Conservation (phyloP, 768 basidiomycete genomes). For the Boletus rufocinnamomeus region DNA sequence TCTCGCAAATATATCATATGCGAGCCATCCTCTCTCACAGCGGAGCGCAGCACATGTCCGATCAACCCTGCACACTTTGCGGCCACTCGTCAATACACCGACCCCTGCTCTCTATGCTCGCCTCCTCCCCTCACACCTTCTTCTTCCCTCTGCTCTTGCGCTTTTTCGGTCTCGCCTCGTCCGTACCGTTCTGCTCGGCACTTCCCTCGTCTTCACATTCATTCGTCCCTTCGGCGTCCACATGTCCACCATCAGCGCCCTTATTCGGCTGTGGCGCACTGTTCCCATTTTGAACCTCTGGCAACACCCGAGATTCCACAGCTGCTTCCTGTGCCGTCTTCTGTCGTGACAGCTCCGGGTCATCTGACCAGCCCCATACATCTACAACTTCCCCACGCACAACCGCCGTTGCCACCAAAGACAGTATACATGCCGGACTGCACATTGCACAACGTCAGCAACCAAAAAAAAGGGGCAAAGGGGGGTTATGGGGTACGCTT, state of each 20-base stretch:
- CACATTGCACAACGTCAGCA: conserved; percentile 5
- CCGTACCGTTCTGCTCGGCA: neutral
- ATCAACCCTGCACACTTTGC: conserved; percentile 14
- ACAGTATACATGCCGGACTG: conserved; percentile 76
- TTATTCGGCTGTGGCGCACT: conserved; percentile 17
- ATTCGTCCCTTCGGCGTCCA: conserved; percentile 5
- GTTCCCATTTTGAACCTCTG: conserved; percentile 20
- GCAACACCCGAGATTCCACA: conserved; percentile 15
- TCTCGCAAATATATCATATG: conserved; percentile 5
- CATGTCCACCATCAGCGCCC: conserved; percentile 19
- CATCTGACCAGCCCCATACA: conserved; percentile 75
- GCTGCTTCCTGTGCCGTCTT: conserved; percentile 16
- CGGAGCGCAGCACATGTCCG: conserved; percentile 3
- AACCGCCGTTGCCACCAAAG: conserved; percentile 61
- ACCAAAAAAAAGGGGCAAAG: neutral
- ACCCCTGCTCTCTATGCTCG: neutral
- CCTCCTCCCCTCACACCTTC: conserved; percentile 5
- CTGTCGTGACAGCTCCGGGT: conserved; percentile 33
- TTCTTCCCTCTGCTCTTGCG: conserved; percentile 26
- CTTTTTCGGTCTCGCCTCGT: conserved; percentile 17
- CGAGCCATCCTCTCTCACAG: neutral
- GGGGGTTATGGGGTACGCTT: conserved; percentile 25
- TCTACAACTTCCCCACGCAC: conserved; percentile 67
- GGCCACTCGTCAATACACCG: conserved; percentile 9
- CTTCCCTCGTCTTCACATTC: conserved; percentile 16